Evolutionary conservation across 163 green algal species (phyloP), one percentile per base, ranked within the genome.

Genomic region (Scenedesmus sp.): DNA sequence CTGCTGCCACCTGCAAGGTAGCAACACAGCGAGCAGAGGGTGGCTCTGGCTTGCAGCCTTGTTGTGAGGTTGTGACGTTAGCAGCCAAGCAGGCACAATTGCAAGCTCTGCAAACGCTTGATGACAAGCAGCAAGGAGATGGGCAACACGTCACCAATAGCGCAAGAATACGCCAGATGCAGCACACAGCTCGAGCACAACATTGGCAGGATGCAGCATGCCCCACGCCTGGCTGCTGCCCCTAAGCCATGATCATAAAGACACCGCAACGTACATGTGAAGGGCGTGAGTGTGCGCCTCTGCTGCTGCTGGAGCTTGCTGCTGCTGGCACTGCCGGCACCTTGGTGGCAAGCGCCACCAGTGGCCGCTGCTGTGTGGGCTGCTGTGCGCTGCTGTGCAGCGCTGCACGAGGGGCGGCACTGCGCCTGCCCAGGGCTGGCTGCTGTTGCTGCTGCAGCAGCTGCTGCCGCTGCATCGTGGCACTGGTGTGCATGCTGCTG

Each of bases 401-500:
- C 52, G 82, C 54, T 86, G 82, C n/a, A 57, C 16, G 54, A 6
- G 26, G 82, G 66, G n/a, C 60, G 64, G 59, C 56, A 73, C 4
- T 23, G 2, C 8, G 18, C 54, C 54, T 46, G 54, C 81, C 54
- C 4, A 3, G 0, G 4, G 18, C 18, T 12, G 52, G 54, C 81
- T 70, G 79, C 79, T 55, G 74, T 55, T 55, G 74, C 62, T 73
- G 62, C 79, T 34, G 57, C 83, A 88, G 34, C 16, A n/a, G 73
- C 70, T 91, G 87, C 87, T 88, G 83, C 73, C 26, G 64, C 12
- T 67, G 70, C 87, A 91, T 62, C 18, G 64, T 84, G 81, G 12
- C 46, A 54, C 6, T 86, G 84, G 59, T 76, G 76, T 84, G 34
- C 76, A 56, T 84, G 76, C 9, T 59, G 76, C 76, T 59, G 76